A percentile compares a stretch with the other conserved stretches of the same genome.
phyloP scores from a whole-genome alignment of 495 filamentous ascomycete genomes.

The Darksidea phi region DNA sequence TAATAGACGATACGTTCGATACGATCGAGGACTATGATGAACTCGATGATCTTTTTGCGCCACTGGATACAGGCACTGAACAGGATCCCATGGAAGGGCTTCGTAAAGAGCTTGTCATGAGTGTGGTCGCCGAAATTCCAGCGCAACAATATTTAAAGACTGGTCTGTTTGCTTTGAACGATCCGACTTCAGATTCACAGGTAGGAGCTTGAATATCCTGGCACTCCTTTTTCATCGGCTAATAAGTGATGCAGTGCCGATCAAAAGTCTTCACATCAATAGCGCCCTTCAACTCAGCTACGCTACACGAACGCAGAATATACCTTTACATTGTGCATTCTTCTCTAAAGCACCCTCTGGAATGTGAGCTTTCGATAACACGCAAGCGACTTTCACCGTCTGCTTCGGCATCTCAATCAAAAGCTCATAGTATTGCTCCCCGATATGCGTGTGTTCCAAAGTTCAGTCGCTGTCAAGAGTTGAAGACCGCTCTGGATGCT shows the following conservation, averaged over 20 bases:
- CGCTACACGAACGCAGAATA: slow-evolving; percentile 28
- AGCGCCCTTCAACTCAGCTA: slow-evolving; percentile 30
- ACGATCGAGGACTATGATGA: slow-evolving; percentile 36
- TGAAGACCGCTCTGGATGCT: slow-evolving; percentile 13
- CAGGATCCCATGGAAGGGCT: slow-evolving; percentile 33
- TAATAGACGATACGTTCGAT: slow-evolving; percentile 37
- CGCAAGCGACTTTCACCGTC: slow-evolving; percentile 28
- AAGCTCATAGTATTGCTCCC: neutral
- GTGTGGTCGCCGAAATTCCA: slow-evolving; percentile 27
- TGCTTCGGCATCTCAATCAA: slow-evolving; percentile 13
- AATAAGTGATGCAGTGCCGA: slow-evolving; percentile 5
- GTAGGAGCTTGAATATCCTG: slow-evolving; percentile 8
- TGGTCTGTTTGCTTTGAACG: neutral
- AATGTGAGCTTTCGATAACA: slow-evolving; percentile 30
- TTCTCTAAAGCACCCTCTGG: slow-evolving; percentile 15
- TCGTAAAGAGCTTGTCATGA: slow-evolving; percentile 36
- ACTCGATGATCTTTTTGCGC: slow-evolving; percentile 31
- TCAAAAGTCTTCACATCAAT: slow-evolving; percentile 16
- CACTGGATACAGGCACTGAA: slow-evolving; percentile 14
- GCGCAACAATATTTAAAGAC: slow-evolving; percentile 12
- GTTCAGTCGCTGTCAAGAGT: slow-evolving; percentile 12
- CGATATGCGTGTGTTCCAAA: slow-evolving; percentile 27
- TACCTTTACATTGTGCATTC: slow-evolving; percentile 26
- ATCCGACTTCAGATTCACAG: neutral
- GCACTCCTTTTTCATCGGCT: neutral